Conservation (phyloP, 2,329 filamentous ascomycete genomes). For the Penicillium polonicum region DNA sequence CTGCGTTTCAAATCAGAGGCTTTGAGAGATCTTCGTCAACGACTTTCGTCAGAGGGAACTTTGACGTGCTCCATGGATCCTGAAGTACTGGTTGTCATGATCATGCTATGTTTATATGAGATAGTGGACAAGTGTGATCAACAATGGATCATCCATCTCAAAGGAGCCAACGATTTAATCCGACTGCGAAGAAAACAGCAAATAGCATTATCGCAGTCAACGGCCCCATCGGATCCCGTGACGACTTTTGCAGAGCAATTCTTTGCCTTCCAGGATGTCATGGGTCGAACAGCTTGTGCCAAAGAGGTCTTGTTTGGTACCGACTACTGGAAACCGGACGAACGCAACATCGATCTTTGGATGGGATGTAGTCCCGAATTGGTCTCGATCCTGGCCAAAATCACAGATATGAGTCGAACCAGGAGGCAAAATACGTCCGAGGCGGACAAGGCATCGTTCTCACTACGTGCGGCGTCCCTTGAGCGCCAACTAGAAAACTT, state of each 20-base stretch:
- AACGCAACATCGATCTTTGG: constrained; percentile 46
- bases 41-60: constrained; percentile 31
- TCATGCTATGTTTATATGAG: constrained; percentile 49
- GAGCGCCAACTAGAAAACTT: constrained; percentile 35
- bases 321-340: constrained; percentile 48
- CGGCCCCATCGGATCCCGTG: constrained; percentile 23
- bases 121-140: constrained; percentile 47
- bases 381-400: constrained; percentile 48
- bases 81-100: constrained; percentile 45
- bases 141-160: constrained; percentile 50
- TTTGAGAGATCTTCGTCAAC: constrained; percentile 37
- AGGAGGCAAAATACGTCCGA: constrained; percentile 30
- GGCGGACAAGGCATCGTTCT: constrained; percentile 28
- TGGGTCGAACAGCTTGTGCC: constrained; percentile 52
- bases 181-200: constrained; percentile 36
- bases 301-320: constrained; percentile 48
- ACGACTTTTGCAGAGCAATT: constrained; percentile 47
- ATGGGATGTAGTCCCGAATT: constrained; percentile 52
- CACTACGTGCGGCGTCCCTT: constrained; percentile 36
- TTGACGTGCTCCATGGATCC: constrained; percentile 31
- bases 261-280: constrained; percentile 54
- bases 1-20: constrained; percentile 41
- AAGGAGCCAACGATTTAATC: constrained; percentile 50
- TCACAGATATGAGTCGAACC: constrained; percentile 48
- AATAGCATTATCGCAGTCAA: constrained; percentile 9